Evolutionary conservation across 1,284 basidiomycete species (phyloP).

Genomic region (Boletus semigastroideus): DNA sequence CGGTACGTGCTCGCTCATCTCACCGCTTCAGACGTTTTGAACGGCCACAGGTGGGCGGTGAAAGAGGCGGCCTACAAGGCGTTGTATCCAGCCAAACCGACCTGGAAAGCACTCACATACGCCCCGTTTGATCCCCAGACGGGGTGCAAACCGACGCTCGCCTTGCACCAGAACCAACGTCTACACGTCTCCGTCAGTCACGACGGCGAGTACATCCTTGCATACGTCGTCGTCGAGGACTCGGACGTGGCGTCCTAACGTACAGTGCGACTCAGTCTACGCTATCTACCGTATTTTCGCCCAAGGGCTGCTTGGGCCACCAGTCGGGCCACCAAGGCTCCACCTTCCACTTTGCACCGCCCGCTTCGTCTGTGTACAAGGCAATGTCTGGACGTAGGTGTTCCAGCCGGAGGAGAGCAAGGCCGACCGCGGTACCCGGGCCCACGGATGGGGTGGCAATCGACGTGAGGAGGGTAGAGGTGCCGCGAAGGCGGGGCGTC

Average conservation of each 20-base stretch:
- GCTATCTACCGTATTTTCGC: conserved; percentile 16
- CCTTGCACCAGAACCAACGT: conserved; percentile 38
- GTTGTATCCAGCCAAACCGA: conserved; percentile 64
- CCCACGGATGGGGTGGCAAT: conserved; percentile 30
- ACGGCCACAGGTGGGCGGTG: conserved; percentile 66
- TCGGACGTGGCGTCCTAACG: neutral
- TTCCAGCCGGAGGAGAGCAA: conserved; percentile 73
- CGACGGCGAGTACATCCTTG: conserved; percentile 81
- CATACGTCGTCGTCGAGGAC: conserved; percentile 68
- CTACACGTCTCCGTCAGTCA: conserved; percentile 78
- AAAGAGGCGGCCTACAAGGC: conserved; percentile 95
- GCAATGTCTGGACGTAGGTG: conserved; percentile 40
- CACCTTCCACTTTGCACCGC: conserved; percentile 43
- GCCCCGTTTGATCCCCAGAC: conserved; percentile 32
- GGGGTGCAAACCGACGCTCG: conserved; percentile 51
- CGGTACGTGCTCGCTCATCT: conserved; percentile 42
- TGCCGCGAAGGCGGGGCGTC: conserved; percentile 53
- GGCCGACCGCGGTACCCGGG: conserved; percentile 47
- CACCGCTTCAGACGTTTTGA: neutral
- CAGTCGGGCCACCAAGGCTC: conserved; percentile 66
- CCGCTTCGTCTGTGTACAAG: conserved; percentile 15
- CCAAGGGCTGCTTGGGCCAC: conserved; percentile 52
- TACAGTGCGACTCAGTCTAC: conserved; percentile 19
- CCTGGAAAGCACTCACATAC: conserved; percentile 78
- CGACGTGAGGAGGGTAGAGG: conserved; percentile 65